Conservation (phyloP, 2,329 filamentous ascomycete species). For the Trichoderma sp. region DNA sequence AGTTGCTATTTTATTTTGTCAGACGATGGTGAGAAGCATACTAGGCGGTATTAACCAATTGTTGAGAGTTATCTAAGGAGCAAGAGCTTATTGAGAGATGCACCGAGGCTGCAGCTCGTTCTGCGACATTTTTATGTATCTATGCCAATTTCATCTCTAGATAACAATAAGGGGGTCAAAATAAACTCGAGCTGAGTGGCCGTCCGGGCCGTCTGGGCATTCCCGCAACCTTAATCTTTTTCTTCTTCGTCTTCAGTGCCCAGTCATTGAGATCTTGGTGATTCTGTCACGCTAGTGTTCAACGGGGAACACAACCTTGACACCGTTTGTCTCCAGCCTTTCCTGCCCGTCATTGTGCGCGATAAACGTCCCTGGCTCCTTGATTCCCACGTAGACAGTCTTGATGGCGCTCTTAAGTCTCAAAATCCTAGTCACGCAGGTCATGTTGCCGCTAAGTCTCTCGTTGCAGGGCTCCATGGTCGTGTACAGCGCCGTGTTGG, state of each 20-base stretch:
- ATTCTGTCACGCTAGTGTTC: constrained; percentile 53
- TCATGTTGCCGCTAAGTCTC: constrained; percentile 40
- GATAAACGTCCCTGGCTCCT: constrained; percentile 40
- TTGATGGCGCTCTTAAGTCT: constrained; percentile 34
- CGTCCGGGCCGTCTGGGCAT: neutral
- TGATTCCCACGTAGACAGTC: constrained; percentile 40
- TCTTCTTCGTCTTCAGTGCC: neutral
- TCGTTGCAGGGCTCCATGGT: constrained; percentile 47
- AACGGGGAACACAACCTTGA: constrained; percentile 36
- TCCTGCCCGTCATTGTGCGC: constrained; percentile 32
- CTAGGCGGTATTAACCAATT: neutral
- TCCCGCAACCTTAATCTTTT: neutral
- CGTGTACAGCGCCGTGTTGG: constrained; percentile 43
- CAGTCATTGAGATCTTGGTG: constrained; percentile 32
- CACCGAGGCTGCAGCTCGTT: neutral
- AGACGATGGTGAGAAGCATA: neutral
- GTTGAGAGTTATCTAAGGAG: neutral
- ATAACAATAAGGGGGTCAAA: neutral
- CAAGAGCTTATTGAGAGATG: neutral
- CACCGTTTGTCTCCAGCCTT: constrained; percentile 27
- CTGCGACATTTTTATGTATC: neutral
- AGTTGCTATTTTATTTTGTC: neutral
- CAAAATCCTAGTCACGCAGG: constrained; percentile 38
- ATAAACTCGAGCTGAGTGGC: neutral
- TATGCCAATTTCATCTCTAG: neutral